phyloP scores from a whole-genome alignment of 805 yeast genomes.

The Myxozyma vanderwaltii region DNA sequence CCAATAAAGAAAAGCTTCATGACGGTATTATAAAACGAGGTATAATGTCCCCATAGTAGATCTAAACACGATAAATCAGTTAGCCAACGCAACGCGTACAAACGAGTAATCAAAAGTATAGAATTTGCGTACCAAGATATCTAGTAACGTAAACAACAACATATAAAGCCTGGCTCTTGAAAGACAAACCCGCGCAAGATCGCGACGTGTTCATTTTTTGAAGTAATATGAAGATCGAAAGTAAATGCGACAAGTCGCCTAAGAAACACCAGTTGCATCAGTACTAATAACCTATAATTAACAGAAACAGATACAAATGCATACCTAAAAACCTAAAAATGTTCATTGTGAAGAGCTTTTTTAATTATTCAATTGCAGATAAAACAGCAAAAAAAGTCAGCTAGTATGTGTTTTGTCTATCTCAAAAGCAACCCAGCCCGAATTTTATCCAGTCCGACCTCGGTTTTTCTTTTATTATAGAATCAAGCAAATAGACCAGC shows the following conservation, averaged over 20 bases:
- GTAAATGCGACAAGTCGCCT: conserved; percentile 83
- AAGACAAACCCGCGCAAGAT: conserved; percentile 80
- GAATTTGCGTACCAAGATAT: conserved; percentile 62
- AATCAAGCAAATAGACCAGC: too few relatives aligned
- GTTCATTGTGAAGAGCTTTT: conserved; percentile 28
- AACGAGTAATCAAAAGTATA: conserved; percentile 40
- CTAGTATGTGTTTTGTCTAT: too few relatives aligned
- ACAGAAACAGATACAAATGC: neutral
- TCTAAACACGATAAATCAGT: conserved; percentile 21
- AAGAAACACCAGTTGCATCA: too few relatives aligned
- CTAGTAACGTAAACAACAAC: conserved; percentile 71
- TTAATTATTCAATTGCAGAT: neutral
- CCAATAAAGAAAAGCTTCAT: conserved; percentile 82
- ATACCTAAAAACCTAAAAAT: conserved; percentile 36
- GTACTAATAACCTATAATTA: too few relatives aligned
- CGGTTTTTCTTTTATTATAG: too few relatives aligned
- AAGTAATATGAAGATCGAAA: conserved; percentile 73
- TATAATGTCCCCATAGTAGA: conserved; percentile 49
- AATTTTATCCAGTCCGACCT: too few relatives aligned
- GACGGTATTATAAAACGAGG: conserved; percentile 68
- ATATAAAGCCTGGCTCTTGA: conserved; percentile 84
- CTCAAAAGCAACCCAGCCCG: too few relatives aligned
- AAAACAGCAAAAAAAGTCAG: too few relatives aligned
- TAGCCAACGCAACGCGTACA: neutral
- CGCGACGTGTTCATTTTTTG: conserved; percentile 64